Evolutionary conservation across 768 basidiomycete species (phyloP), one percentile per base, ranked within the genome.

Genomic region (Serendipita vermifera): DNA sequence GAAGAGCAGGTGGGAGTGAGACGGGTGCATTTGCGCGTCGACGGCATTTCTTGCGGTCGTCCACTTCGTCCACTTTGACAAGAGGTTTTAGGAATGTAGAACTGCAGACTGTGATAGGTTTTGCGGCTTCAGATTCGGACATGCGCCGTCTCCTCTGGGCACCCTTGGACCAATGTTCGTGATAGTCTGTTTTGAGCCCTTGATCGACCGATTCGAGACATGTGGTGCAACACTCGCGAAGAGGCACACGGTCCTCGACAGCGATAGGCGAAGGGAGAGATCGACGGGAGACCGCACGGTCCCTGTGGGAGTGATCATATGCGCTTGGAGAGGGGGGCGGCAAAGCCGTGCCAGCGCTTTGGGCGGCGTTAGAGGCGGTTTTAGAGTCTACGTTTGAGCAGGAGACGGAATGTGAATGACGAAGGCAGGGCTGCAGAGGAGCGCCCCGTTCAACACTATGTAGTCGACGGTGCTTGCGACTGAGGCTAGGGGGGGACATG

Each of bases 141-240:
- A 51, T 51, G 9, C 46, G 17, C 32, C 46, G 46, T 15, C 46
- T 22, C n/a, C 46, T 4, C 32, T 51, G 46, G 5, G 46, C 46
- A 31, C 46, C 46, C 46, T 51, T 51, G 5, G 46, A 51, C 46
- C 46, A 51, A 51, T 51, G 46, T 31, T 51, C 46, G 46, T 51
- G 46, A 31, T 51, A 51, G 46, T 51, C 46, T n/a, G 26, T 20
- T 26, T 51, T 15, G 7, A 51, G 46, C 5, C 46, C 46, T 31
- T 51, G 26, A 7, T 51, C 7, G 29, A 51, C 46, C 22, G 46
- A 51, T 5, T 51, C 46, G 9, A 51, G 26, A 31, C 46, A 51
- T 7, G 46, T 31, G 9, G 9, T 51, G 29, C 46, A 51, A 31
- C 46, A 51, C 32, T 51, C 46, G 20, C 46, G 46, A n/a, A 51